Percentiles rank a stretch among this genome's conserved stretches.
These are phyloP conservation scores for Astrocystis sublimbata DNA, from an alignment of 495 filamentous ascomycete genomes.

Conservation along the genomic window DNA sequence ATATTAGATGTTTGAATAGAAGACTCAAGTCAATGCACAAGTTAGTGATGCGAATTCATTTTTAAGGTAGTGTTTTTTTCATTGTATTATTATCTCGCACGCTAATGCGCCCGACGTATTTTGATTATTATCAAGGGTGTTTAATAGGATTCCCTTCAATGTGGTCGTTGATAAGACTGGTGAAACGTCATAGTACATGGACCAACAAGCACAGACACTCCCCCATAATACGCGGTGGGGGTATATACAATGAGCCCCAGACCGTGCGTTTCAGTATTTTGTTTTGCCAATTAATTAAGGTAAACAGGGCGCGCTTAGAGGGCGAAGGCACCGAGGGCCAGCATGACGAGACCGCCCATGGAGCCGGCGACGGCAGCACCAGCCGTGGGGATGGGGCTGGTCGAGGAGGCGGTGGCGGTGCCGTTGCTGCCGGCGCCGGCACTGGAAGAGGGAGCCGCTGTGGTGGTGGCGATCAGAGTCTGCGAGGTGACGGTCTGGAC, in stretches of 20 bases:
- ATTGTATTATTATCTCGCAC: no score
- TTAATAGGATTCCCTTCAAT: not conserved
- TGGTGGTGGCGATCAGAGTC: constrained; percentile 15
- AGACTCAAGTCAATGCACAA: no score
- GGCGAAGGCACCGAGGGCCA: constrained; percentile 30
- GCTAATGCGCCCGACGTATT: no score
- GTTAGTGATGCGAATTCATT: no score
- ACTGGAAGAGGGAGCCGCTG: not conserved
- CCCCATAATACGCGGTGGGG: not conserved
- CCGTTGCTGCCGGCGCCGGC: not conserved
- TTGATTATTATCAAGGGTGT: no score
- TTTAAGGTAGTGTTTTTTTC: no score
- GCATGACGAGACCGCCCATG: constrained; percentile 28
- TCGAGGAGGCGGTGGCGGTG: not conserved
- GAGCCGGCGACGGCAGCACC: constrained; percentile 25
- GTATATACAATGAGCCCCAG: not conserved
- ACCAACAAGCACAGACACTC: not conserved
- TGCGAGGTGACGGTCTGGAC: not conserved
- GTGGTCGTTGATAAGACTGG: constrained; percentile 3
- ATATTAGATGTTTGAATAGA: no score
- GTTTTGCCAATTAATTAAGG: not conserved
- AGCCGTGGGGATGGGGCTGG: constrained; percentile 20
- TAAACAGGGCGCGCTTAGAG: constrained; percentile 22
- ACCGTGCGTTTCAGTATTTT: not conserved
- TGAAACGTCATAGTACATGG: constrained; percentile 7